Conservation (phyloP, 169 alveolate species). For the Cryptosporidium viatorum region DNA sequence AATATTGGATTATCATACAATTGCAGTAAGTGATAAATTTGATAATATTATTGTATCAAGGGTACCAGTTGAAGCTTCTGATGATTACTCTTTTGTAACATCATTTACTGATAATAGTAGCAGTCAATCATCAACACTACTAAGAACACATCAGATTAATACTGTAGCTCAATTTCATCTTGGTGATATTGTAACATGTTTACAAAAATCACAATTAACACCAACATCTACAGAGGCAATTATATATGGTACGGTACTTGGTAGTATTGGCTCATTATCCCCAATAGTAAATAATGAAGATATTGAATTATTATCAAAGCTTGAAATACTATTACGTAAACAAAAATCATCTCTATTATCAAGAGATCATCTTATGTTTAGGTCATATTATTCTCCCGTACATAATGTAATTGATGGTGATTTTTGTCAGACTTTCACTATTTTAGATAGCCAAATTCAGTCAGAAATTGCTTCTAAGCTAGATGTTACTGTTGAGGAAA, state of each 20-base stretch:
- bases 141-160: constrained; percentile 76
- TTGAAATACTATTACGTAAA: constrained; percentile 50
- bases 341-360: constrained; percentile 76
- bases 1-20: constrained; percentile 95
- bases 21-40: constrained; percentile 93
- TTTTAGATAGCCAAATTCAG: constrained; percentile 86
- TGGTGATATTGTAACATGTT: constrained; percentile 96
- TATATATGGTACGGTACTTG: constrained; percentile 95
- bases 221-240: constrained; percentile 91
- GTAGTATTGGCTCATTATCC: constrained; percentile 94
- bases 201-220: constrained; percentile 89
- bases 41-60: constrained; percentile 91
- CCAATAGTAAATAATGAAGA: constrained; percentile 97
- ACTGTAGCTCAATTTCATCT: constrained; percentile 94
- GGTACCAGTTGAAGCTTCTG: constrained; percentile 82
- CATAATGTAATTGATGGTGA: constrained; percentile 97
- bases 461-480: constrained; percentile 90
- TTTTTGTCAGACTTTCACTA: constrained; percentile 92
- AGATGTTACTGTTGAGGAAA: constrained; percentile 92
- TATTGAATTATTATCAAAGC: constrained; percentile 69
- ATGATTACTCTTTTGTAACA: constrained; percentile 16
- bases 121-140: not conserved
- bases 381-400: constrained; percentile 87
- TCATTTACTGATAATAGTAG: constrained; percentile 9
- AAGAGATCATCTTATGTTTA: constrained; percentile 87